These are phyloP conservation scores for Metschnikowia amazonensis DNA, from an alignment of 805 yeast genomes.

Conservation along the genomic window DNA sequence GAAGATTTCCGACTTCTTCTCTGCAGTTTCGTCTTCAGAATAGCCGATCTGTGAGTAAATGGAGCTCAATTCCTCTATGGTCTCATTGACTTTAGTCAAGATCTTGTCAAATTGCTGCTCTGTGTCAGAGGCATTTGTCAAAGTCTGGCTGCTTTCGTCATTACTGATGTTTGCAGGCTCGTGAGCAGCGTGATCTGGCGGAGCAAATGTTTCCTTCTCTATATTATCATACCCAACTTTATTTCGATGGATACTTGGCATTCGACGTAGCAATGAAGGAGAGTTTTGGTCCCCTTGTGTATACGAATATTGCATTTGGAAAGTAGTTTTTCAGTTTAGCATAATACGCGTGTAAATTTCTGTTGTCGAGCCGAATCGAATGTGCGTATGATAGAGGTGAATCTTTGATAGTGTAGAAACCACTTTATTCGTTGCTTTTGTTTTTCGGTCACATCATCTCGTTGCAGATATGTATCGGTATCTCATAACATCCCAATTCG, in stretches of 20 bases:
- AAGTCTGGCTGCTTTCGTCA: neutral
- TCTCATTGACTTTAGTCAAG: slow-evolving; percentile 31
- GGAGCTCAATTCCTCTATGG: slow-evolving; percentile 40
- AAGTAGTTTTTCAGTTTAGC: neutral
- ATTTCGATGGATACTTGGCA: slow-evolving; percentile 1
- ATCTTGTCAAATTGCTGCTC: slow-evolving; percentile 28
- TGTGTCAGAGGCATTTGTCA: slow-evolving; percentile 7
- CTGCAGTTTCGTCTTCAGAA: slow-evolving; percentile 44
- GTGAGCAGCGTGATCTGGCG: neutral
- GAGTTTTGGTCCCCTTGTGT: neutral
- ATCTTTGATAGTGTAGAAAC: neutral
- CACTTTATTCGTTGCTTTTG: neutral
- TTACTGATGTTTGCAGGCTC: neutral
- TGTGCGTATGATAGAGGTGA: neutral
- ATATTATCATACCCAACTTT: neutral
- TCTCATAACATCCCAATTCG: slow-evolving; percentile 2
- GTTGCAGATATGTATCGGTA: slow-evolving; percentile 1
- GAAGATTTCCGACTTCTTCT: slow-evolving; percentile 49
- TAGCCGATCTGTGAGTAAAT: slow-evolving; percentile 55
- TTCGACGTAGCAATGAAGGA: slow-evolving; percentile 3
- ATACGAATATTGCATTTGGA: neutral
- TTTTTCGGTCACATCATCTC: slow-evolving; percentile 2
- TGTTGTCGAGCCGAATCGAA: neutral
- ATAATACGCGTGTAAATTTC: neutral
- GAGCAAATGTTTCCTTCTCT: neutral